phyloP scores from a whole-genome alignment of 768 basidiomycete species.

The Tremella fuciformis region DNA sequence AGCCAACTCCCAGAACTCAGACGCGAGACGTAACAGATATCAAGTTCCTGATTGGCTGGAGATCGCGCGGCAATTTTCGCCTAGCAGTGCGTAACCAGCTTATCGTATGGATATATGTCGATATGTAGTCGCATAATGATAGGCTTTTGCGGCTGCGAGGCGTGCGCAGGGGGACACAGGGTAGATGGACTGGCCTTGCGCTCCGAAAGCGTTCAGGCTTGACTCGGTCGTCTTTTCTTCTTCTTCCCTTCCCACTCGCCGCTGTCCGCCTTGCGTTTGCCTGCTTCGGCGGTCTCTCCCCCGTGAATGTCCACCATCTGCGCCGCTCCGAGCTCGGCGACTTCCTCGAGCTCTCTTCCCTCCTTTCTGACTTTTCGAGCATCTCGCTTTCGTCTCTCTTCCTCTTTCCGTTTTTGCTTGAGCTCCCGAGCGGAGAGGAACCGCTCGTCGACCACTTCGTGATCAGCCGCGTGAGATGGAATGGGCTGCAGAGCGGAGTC shows the following conservation, averaged over 20 bases:
- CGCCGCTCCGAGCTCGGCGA: constrained; percentile 23
- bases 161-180: too few species aligned
- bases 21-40: too few species aligned
- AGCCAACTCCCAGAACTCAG: too few species aligned
- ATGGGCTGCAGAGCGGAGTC: constrained; percentile 9
- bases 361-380: constrained; percentile 41
- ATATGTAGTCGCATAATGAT: too few species aligned
- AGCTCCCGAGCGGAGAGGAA: constrained; percentile 27
- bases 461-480: constrained; percentile 4
- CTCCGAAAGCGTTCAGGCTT: too few species aligned
- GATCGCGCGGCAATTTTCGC: too few species aligned
- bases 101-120: too few species aligned
- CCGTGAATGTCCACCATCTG: constrained; percentile 15
- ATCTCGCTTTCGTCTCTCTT: constrained; percentile 30
- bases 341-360: constrained; percentile 22
- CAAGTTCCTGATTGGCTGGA: too few species aligned
- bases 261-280: constrained; percentile 33
- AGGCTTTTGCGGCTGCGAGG: too few species aligned
- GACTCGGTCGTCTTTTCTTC: background rate
- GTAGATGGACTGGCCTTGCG: too few species aligned
- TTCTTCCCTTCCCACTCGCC: background rate
- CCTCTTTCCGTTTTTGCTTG: constrained; percentile 33
- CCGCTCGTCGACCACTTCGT: constrained; percentile 27
- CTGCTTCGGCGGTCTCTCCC: background rate
- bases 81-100: too few species aligned